phyloP scores from a whole-genome alignment of 1,284 basidiomycete species.

The Erythrobasidium hasegawianum region DNA sequence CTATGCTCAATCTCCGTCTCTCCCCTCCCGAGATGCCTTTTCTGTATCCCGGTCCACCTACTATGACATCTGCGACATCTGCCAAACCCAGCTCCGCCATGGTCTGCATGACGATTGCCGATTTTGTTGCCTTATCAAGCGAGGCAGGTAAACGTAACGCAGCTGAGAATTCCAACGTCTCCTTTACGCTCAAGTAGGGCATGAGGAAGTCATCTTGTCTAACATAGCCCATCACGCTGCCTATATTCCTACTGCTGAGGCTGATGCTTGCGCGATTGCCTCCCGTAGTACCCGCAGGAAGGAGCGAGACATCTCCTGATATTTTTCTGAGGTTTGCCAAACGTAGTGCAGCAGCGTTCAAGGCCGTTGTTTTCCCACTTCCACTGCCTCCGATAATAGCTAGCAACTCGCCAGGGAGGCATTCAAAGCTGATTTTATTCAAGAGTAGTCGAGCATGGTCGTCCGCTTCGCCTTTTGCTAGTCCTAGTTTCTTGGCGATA shows the following conservation, averaged over 20 bases:
- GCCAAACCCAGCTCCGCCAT: constrained; percentile 55
- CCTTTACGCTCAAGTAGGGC: constrained; percentile 47
- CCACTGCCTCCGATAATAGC: constrained; percentile 34
- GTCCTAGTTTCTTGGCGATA: background rate
- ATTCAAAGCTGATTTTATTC: background rate
- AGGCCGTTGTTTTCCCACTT: constrained; percentile 35
- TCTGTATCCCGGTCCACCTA: constrained; percentile 52
- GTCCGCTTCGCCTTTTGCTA: background rate
- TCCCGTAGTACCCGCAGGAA: constrained; percentile 1
- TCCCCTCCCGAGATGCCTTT: constrained; percentile 76
- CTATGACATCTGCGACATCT: constrained; percentile 55
- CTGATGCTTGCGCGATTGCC: background rate
- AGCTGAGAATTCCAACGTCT: constrained; percentile 56
- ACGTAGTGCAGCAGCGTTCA: constrained; percentile 35
- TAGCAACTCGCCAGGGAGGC: background rate
- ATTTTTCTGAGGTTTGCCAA: constrained; percentile 23
- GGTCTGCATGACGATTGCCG: constrained; percentile 55
- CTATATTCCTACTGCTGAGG: constrained; percentile 1
- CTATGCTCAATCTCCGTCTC: constrained; percentile 72
- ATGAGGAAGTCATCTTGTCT: constrained; percentile 39
- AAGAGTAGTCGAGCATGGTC: background rate
- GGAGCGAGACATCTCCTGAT: constrained; percentile 22
- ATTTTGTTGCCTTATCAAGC: constrained; percentile 47
- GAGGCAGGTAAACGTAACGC: constrained; percentile 54
- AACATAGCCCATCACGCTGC: constrained; percentile 37